Conservation (phyloP, 768 basidiomycete genomes). For the Kwoniella newhampshirensis region DNA sequence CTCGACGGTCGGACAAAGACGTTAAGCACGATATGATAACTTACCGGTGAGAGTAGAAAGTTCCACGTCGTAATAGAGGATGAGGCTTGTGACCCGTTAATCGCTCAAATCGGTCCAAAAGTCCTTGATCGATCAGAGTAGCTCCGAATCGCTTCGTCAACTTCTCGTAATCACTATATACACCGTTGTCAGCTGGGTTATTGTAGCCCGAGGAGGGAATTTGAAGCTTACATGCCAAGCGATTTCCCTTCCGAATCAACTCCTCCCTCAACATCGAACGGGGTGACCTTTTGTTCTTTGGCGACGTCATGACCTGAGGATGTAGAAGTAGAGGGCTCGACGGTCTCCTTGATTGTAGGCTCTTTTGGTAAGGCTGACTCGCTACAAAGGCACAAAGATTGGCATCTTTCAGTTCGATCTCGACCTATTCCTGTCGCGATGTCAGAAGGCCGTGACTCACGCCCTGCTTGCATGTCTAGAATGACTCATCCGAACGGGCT, state of each 20-base stretch:
- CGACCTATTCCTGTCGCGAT: not conserved
- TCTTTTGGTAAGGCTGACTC: conserved; percentile 15
- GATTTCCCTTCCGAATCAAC: conserved; percentile 77
- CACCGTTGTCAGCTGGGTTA: conserved; percentile 3
- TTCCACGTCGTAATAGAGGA: conserved; percentile 79
- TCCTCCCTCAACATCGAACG: conserved; percentile 95
- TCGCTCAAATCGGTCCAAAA: conserved; percentile 85
- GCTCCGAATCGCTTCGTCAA: conserved; percentile 92
- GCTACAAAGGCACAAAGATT: no score
- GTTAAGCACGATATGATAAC: no score
- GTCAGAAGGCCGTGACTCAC: conserved; percentile 28
- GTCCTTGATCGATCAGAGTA: conserved; percentile 67
- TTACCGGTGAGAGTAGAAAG: conserved; percentile 97
- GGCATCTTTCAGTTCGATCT: no score
- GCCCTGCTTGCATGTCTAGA: conserved; percentile 43
- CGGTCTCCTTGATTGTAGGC: conserved; percentile 15
- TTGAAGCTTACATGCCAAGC: conserved; percentile 58
- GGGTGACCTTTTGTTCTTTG: conserved; percentile 79
- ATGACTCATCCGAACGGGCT: conserved; percentile 46
- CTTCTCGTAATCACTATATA: conserved; percentile 90
- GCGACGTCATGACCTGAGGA: conserved; percentile 16
- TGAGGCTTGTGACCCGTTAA: conserved; percentile 87
- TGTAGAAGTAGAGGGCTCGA: conserved; percentile 12
- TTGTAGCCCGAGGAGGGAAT: not conserved
- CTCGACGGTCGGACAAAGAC: no score